Conservation (phyloP, 2,329 filamentous ascomycete species). For the Ophiobolus disseminans region DNA sequence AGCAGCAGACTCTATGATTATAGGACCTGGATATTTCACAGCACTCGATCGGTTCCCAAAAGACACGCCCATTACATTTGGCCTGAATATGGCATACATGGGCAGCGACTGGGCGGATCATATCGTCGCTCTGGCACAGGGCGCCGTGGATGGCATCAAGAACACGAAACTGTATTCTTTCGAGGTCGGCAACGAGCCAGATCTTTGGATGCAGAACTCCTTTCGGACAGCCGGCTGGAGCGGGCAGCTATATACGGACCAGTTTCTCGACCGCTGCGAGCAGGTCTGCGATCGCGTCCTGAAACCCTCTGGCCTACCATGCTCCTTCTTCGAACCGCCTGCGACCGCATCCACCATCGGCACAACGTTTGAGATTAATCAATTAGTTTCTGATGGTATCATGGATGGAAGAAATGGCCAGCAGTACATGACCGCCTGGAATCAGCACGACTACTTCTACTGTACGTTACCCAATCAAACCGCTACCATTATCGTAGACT, state of each 20-base stretch:
- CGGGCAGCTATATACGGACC: conserved; percentile 53
- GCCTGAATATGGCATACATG: conserved; percentile 59
- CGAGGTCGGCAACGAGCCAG: conserved; percentile 55
- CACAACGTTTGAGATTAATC: conserved; percentile 57
- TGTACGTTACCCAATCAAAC: conserved; percentile 33
- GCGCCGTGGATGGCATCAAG: conserved; percentile 45
- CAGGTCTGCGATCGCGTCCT: conserved; percentile 56
- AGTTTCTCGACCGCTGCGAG: conserved; percentile 56
- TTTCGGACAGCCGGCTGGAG: conserved; percentile 55
- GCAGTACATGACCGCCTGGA: conserved; percentile 55
- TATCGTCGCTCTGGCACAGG: conserved; percentile 53
- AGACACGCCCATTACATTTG: conserved; percentile 59
- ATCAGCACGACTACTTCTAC: conserved; percentile 63
- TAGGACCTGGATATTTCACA: conserved; percentile 58
- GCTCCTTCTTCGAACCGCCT: conserved; percentile 58
- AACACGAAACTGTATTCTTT: conserved; percentile 52
- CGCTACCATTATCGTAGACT: conserved; percentile 8
- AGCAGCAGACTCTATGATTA: conserved; percentile 54
- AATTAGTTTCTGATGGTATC: conserved; percentile 52
- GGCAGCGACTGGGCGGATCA: conserved; percentile 53
- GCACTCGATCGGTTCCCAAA: conserved; percentile 58
- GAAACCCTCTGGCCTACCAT: conserved; percentile 48
- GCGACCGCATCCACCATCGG: conserved; percentile 60
- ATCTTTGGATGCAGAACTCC: conserved; percentile 53
- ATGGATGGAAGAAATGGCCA: conserved; percentile 45